Percentiles rank a stretch among this genome's conserved stretches.
These are phyloP conservation scores for Russula virescens DNA, from an alignment of 768 basidiomycete species.

Conservation along the genomic window DNA sequence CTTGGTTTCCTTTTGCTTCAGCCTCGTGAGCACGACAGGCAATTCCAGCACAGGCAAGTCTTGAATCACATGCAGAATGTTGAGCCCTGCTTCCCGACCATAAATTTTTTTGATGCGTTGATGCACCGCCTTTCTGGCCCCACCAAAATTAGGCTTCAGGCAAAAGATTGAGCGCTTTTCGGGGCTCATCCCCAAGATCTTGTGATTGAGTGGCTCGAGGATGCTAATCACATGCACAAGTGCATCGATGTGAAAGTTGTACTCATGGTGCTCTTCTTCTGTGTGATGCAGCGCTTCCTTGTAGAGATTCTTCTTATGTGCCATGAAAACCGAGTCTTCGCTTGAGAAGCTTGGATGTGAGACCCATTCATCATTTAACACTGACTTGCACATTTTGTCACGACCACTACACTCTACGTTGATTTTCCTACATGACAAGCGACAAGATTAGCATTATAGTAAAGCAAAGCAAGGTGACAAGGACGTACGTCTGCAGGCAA, in stretches of 20 bases:
- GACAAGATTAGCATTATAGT: slow-evolving; percentile 7
- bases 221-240: slow-evolving; percentile 84
- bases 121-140: slow-evolving; percentile 80
- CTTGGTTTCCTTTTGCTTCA: slow-evolving; percentile 97
- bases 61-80: slow-evolving; percentile 83
- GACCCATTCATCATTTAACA: slow-evolving; percentile 98
- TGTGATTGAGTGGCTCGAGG: slow-evolving; percentile 87
- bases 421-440: slow-evolving; percentile 54
- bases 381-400: slow-evolving; percentile 93
- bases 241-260: slow-evolving; percentile 97
- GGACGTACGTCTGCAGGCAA: slow-evolving; percentile 69
- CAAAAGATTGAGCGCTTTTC: slow-evolving; percentile 84
- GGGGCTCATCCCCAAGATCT: slow-evolving; percentile 68
- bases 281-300: slow-evolving; percentile 95
- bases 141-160: slow-evolving; percentile 80
- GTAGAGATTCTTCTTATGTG: slow-evolving; percentile 91
- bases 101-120: slow-evolving; percentile 94
- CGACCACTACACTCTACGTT: slow-evolving; percentile 89
- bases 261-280: slow-evolving; percentile 98
- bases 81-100: slow-evolving; percentile 75
- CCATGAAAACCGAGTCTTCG: slow-evolving; percentile 87
- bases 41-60: slow-evolving; percentile 86
- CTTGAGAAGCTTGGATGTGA: slow-evolving; percentile 94
- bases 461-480: slow-evolving; percentile 1
- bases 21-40: slow-evolving; percentile 79